These are phyloP conservation scores for Cladosporium sp. DNA, from an alignment of 2,329 filamentous ascomycete species.

Conservation along the genomic window DNA sequence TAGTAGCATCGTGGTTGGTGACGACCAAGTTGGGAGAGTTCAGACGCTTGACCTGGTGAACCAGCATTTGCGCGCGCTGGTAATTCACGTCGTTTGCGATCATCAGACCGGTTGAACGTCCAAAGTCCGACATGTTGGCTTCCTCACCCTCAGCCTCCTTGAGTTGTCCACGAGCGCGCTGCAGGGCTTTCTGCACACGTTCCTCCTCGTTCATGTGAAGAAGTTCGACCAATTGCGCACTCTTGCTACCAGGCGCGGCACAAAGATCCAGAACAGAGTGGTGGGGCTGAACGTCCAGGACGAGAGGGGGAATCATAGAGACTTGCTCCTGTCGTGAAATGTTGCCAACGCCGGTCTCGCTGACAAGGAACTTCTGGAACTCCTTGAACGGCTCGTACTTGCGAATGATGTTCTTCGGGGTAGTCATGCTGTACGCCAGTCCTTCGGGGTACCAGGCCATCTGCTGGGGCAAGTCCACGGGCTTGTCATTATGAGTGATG, in stretches of 20 bases:
- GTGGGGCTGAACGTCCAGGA: constrained; percentile 87
- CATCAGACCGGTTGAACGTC: constrained; percentile 84
- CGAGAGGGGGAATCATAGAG: constrained; percentile 95
- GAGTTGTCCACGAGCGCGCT: constrained; percentile 54
- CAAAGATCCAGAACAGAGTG: constrained; percentile 96
- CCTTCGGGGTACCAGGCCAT: constrained; percentile 93
- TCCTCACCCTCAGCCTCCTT: constrained; percentile 33
- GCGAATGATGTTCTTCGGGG: constrained; percentile 91
- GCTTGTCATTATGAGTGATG: constrained; percentile 79
- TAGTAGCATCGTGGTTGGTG: constrained; percentile 95
- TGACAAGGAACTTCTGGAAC: constrained; percentile 97
- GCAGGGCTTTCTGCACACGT: constrained; percentile 71
- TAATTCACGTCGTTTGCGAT: constrained; percentile 97
- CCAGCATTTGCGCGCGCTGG: constrained; percentile 93
- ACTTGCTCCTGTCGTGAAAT: constrained; percentile 97
- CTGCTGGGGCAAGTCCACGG: constrained; percentile 77
- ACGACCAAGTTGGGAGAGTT: constrained; percentile 96
- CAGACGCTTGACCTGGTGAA: constrained; percentile 95
- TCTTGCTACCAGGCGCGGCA: constrained; percentile 95
- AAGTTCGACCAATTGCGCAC: constrained; percentile 91
- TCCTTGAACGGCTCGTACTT: constrained; percentile 91
- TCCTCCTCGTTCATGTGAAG: constrained; percentile 91
- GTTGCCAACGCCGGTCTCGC: constrained; percentile 94
- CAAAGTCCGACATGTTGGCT: constrained; percentile 68
- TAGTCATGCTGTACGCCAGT: constrained; percentile 97